Evolutionary conservation across 176 grass and related monocot species (phyloP), one percentile per base, ranked within the genome.

Genomic region (Raddia distichophylla): DNA sequence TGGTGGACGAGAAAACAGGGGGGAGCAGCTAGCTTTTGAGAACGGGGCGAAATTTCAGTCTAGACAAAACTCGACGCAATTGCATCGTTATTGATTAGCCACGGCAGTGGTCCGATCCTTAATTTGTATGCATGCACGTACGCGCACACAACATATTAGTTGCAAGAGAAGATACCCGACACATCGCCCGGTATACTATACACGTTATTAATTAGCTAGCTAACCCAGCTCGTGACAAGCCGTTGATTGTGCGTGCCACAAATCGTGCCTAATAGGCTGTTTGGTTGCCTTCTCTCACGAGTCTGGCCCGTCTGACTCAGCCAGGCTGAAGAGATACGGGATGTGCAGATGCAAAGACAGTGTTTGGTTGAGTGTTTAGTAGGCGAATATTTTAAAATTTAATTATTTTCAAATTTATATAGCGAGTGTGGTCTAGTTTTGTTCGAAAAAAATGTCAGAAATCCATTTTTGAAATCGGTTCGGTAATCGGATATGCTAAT

Each of bases 161-260:
- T 64, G 40, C 19, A 56, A 6, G 6, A 77, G 60, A 62, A 71
- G 27, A 77, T 85, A 72, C 71, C 71, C 40, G 56, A 66, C 64
- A 81, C 64, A 71, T 85, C 69, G 47, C 77, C 35, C 64, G 37
- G 37, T 76, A 65, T 47, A 32, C 10, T 67, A 71, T 49, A 14
- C 58, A 44, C 14, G 60, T 55, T 80, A 74, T 71, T 64, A 84
- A 75, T 74, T 80, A 53, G 42, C 8, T 17, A 48, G 37, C 37
- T 40, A 40, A 40, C 37, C 3, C 3, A 78, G 66, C 35, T 42
- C 18, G 6, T 2, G 12, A 49, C 48, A 77, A 55, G 56, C 11
- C 5, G 58, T 14, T 19, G 18, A 8, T 22, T 50, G 27, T 27
- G 27, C 27, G 27, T 27, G 27, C 27, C 27, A 27, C 27, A 27